Conservation (phyloP, 2,329 filamentous ascomycete genomes). For the Dactylella cylindrospora region DNA sequence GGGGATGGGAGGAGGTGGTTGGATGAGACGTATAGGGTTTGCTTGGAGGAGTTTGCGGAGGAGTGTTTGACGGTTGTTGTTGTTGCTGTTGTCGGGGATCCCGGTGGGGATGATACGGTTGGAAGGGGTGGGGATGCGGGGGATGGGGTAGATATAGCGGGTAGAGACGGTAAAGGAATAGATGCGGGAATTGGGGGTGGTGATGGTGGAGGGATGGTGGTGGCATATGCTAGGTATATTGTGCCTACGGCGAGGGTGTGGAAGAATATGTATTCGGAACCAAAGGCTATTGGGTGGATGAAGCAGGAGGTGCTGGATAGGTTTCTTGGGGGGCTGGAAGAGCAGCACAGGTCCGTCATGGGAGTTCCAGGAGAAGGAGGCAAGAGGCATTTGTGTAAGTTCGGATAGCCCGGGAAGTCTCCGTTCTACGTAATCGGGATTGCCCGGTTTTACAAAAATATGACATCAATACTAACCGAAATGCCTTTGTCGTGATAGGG, state of each 20-base stretch:
- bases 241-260: constrained; percentile 13
- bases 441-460: no score
- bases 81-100: no score
- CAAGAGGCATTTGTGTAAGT: constrained; percentile 19
- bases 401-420: no score
- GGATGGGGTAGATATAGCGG: no score
- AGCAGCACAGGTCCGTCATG: constrained; percentile 11
- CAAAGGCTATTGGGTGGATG: constrained; percentile 20
- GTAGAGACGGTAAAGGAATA: no score
- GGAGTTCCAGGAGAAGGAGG: not conserved
- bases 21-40: constrained; percentile 15
- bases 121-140: no score
- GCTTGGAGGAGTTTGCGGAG: constrained; percentile 14
- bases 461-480: not conserved
- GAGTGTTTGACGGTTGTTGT: constrained; percentile 5
- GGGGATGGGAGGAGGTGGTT: constrained; percentile 8
- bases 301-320: constrained; percentile 5
- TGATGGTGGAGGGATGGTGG: not conserved
- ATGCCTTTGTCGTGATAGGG: constrained; percentile 2
- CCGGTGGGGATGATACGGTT: no score
- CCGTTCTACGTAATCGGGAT: no score
- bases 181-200: not conserved
- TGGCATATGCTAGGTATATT: constrained; percentile 15
- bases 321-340: constrained; percentile 11
- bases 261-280: constrained; percentile 31